phyloP scores from a whole-genome alignment of 345 rosid species.

The Melaleuca quinquenervia region DNA sequence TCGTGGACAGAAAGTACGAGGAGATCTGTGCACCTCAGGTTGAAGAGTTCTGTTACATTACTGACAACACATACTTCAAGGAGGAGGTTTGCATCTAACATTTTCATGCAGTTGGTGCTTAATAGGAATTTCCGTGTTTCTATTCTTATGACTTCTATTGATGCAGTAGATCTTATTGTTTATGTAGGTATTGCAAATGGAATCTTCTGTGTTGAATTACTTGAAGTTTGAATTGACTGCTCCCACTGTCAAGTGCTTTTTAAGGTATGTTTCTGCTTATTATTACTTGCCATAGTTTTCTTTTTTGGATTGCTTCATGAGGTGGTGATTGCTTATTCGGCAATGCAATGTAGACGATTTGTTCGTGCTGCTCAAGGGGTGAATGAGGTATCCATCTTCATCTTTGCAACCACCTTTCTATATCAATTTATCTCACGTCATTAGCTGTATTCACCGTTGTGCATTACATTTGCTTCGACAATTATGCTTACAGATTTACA shows the following conservation, averaged over 20 bases:
- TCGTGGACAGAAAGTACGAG: conserved; percentile 67
- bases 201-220: conserved; percentile 70
- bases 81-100: conserved; percentile 43
- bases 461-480: not conserved
- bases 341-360: conserved; percentile 49
- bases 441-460: not conserved
- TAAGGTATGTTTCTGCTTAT: conserved; percentile 36
- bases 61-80: conserved; percentile 85
- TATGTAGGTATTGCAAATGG: conserved; percentile 85
- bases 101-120: not conserved
- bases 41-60: conserved; percentile 87
- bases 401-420: not conserved
- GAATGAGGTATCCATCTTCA: conserved; percentile 45
- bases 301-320: not conserved
- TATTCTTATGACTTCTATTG: not conserved
- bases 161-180: not conserved
- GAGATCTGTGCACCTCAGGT: conserved; percentile 91
- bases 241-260: conserved; percentile 78
- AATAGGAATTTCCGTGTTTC: not conserved
- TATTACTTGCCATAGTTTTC: not conserved
- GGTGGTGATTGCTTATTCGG: not conserved
- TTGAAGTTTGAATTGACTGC: conserved; percentile 90
- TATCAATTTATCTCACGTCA: not conserved
- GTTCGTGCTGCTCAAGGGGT: conserved; percentile 79
- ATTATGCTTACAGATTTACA: not conserved